Evolutionary conservation across 352 stramenopile species (phyloP).

Genomic region (Pythium pyrilobum): DNA sequence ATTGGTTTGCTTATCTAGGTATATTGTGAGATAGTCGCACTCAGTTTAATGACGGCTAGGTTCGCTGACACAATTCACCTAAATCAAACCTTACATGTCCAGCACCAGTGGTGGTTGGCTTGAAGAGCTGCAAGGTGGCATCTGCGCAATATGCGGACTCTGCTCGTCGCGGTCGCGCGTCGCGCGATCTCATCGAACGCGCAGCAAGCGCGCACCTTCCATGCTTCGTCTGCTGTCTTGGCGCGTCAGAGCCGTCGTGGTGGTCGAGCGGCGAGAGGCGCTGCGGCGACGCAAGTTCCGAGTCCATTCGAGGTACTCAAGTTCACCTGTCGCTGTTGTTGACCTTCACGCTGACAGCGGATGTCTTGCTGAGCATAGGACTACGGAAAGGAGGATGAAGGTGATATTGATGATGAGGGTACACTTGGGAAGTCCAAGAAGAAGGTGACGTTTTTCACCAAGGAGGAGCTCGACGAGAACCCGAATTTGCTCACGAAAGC

Average conservation of each 20-base stretch:
- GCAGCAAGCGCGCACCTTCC: constrained; percentile 22
- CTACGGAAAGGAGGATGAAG: constrained; percentile 32
- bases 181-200: not conserved
- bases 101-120: constrained; percentile 18
- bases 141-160: not conserved
- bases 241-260: constrained; percentile 45
- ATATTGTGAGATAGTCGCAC: too few species aligned
- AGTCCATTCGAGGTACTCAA: constrained; percentile 25
- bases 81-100: too few species aligned
- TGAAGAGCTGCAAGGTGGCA: constrained; percentile 10
- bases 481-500: constrained; percentile 11
- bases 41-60: constrained; percentile 2
- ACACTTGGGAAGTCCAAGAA: constrained; percentile 15
- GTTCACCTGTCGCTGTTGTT: not conserved
- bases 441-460: constrained; percentile 21
- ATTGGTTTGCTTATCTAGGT: too few species aligned
- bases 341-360: not conserved
- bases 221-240: constrained; percentile 28
- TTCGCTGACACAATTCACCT: too few species aligned
- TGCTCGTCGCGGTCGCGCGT: constrained; percentile 3
- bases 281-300: constrained; percentile 12
- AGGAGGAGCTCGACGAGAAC: constrained; percentile 24
- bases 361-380: too few species aligned
- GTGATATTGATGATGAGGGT: constrained; percentile 19
- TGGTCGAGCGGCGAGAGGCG: constrained; percentile 12